Evolutionary conservation across 805 yeast genomes (phyloP).

Genomic region (Kodamaea laetipori): DNA sequence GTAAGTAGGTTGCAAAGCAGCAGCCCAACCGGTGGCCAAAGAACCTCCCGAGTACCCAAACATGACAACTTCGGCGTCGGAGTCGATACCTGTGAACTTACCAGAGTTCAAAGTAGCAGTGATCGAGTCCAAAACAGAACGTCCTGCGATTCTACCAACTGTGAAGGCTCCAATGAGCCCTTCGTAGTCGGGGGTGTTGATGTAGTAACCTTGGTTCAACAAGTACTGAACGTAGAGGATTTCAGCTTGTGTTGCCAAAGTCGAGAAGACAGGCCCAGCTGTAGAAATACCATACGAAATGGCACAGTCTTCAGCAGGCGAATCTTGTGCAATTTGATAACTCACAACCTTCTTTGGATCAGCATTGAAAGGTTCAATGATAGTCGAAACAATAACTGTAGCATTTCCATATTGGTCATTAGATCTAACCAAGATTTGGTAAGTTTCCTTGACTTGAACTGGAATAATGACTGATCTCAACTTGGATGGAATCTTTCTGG

Average conservation of each 20-base stretch:
- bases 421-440: conserved; percentile 10
- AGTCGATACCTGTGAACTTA: conserved; percentile 19
- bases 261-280: conserved; percentile 12
- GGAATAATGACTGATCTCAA: conserved; percentile 17
- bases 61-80: conserved; percentile 22
- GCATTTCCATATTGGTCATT: conserved; percentile 26
- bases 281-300: conserved; percentile 25
- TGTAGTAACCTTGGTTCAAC: conserved; percentile 31
- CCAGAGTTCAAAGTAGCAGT: conserved; percentile 25
- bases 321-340: conserved; percentile 30
- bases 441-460: conserved; percentile 16
- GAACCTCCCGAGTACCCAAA: conserved; percentile 43
- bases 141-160: conserved; percentile 32
- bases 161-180: conserved; percentile 32
- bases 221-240: conserved; percentile 14
- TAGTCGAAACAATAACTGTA: conserved; percentile 25
- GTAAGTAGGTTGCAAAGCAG: conserved; percentile 34
- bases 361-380: conserved; percentile 30
- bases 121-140: conserved; percentile 30
- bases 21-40: conserved; percentile 41
- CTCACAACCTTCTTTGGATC: conserved; percentile 24
- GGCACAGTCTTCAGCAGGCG: conserved; percentile 26
- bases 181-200: conserved; percentile 35
- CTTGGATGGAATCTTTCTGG: conserved; percentile 16
- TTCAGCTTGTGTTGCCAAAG: conserved; percentile 18